Base-by-base conservation (phyloP, 768 basidiomycete genomes). In the Suillus paluster region DNA sequence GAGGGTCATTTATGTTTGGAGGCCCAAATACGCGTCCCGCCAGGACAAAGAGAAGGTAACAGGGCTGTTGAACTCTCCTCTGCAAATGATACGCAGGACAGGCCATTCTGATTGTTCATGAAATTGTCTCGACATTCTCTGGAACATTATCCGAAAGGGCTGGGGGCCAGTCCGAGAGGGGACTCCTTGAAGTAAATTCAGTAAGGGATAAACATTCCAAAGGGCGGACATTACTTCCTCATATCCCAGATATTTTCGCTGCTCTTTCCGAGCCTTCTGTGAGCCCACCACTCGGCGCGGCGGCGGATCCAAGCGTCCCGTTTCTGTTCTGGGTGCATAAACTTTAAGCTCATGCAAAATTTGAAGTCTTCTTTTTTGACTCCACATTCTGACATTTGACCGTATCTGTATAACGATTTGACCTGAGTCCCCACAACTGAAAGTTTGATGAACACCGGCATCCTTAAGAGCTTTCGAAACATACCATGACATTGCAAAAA, bases 191-290 rank as follows among this genome's bases (percentile, higher is more conserved):
- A 60, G 63, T 63, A 34, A 64, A 57, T 30, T 44, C n/a, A 17
- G 33, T 50, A 44, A 36, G 34, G 21, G 23, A 36, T 49, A 34
- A 39, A 21, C 6, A 42, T 19, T 57, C 30, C 12, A 38, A n/a
- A 34, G 57, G 39, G 54, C 36, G 39, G 17, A 19, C 81, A 90
- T 70, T 73, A 97, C 96, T 80, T 84, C 75, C 96, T 79, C 30
- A 92, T 80, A 62, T 93, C 89, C 97, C 97, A 99, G 2, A 99
- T 87, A 72, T 96, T 94, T 77, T 99, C 97, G 67, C 94, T 96
- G 76, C 94, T 95, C 73, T 86, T 87, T 21, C 77, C 82, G 10
- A 92, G 71, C 57, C 97, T 79, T 57, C 91, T 79, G 38, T 81
- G 78, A 5, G 96, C 94, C 97, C 95, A 97, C 95, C 95, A 96